These are phyloP conservation scores for Hippophae tibetana DNA, from an alignment of 306 rosid species.

Conservation along the genomic window DNA sequence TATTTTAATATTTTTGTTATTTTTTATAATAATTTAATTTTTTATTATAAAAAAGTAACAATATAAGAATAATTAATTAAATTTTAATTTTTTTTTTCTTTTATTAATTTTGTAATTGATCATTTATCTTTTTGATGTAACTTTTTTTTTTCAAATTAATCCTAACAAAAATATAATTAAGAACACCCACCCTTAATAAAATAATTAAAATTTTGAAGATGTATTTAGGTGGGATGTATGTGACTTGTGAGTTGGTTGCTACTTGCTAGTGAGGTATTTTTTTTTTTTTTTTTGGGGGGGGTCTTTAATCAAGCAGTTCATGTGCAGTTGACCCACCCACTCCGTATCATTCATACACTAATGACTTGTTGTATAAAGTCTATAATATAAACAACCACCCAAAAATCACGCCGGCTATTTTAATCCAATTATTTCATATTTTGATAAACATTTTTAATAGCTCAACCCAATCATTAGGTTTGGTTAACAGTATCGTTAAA, in stretches of 20 bases:
- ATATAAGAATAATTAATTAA: no score
- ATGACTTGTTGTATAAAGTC: constrained; percentile 26
- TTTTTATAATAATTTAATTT: no score
- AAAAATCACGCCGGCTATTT: constrained; percentile 46
- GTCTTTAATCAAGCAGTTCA: constrained; percentile 29
- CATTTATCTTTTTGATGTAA: no score
- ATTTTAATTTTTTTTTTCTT: no score
- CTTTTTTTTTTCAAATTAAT: no score
- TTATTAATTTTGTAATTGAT: no score
- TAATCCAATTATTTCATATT: constrained; percentile 17
- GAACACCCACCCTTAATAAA: neutral
- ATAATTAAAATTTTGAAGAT: neutral
- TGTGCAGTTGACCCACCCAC: constrained; percentile 57
- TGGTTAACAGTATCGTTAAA: constrained; percentile 9
- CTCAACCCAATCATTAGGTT: constrained; percentile 38
- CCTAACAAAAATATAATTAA: no score
- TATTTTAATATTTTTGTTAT: no score
- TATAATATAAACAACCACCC: constrained; percentile 23
- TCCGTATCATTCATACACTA: constrained; percentile 15
- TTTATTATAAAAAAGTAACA: no score
- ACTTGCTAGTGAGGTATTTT: neutral
- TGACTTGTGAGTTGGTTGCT: neutral
- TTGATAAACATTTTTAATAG: constrained; percentile 14
- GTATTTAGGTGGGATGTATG: neutral
- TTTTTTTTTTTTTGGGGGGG: neutral